Base-by-base conservation (phyloP, 768 basidiomycete species). In the Boletus patriciae region DNA sequence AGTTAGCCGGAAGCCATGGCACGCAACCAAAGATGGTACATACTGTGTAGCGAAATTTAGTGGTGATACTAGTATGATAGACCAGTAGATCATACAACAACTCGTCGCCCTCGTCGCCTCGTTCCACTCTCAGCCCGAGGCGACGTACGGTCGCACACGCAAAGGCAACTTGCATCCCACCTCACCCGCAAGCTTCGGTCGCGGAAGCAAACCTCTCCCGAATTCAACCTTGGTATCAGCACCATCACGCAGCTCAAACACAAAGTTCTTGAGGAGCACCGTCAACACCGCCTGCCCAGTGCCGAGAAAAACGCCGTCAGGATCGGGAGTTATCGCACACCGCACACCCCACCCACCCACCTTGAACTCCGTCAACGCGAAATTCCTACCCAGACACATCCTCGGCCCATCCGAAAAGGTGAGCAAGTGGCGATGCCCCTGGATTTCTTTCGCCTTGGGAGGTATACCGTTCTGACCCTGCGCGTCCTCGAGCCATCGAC, bases 401-500 rank as follows among this genome's bases (percentile, higher is more conserved):
- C 79, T 68, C 4, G 80, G 78, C 0, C 82, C 81, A 62, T 81
- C 79, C 6, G 72, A 68, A 63, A 83, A 83, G 0, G 79, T 78
- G n/a, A 83, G 67, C 25, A 81, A 64, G 62, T 83, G 80, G 0
- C 76, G 74, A 58, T 82, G 71, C 6, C 80, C 82, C 62, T 76
- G 76, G 3, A 81, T 71, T 25, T 76, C 75, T 45, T 76, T 76
- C 0, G 76, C 74, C 12, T 63, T 61, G 36, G 38, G 38, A 15
- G 62, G 58, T 15, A 58, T 58, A 1, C 68, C 65, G 15, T 68
- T 65, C 11, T 58, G 23, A 5, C 41, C 52, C 4, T 37, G 10
- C 6, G 15, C 27, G 8, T 68, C 66, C 18, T 66, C 65, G 6
- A 88, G 72, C 87, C 88, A 90, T 16, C 87, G 74, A 54, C 83